Evolutionary conservation across 2,329 filamentous ascomycete species (phyloP), one percentile per base, ranked within the genome.

Genomic region (Hypomyces perniciosus): DNA sequence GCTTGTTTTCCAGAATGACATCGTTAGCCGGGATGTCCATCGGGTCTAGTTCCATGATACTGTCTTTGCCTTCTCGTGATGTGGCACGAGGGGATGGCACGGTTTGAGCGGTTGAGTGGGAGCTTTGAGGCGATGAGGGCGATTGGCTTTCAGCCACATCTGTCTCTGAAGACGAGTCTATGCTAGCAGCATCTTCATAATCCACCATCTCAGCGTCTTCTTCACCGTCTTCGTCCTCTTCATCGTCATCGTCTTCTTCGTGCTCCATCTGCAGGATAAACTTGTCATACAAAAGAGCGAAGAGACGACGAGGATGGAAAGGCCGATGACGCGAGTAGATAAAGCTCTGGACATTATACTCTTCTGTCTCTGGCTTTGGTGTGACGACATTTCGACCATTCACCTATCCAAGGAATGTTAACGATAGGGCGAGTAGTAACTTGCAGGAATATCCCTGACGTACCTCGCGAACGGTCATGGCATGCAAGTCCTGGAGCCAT

Each of bases 271-370:
- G 74, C 5, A 78, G 63, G 35, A 78, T 75, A 31, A 79, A 79
- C 55, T 76, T 76, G 53, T 77, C 68, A 31, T 73, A 69, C 1
- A 78, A 54, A 20, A 74, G 59, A 0, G 65, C 61, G 66, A 70
- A 79, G 0, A 79, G 66, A 0, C 75, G 62, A 2, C 63, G 62
- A 0, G 76, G 76, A 38, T 79, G 72, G 48, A 79, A 78, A 0
- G 81, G 81, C 1, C 78, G 70, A 6, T 79, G 72, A 0, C 80
- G 77, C 1, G 75, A 72, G 62, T 89, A 89, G 9, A 89, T 81
- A 57, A 87, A 87, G 61, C 81, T 88, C 34, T 80, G 77, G 8
- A 89, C 84, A 6, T 83, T 83, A 60, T 88, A 88, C 72, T 88
- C 85, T 49, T 88, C 74, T 0, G 84, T 88, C 67, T 88, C 85